Base-by-base conservation (phyloP, 345 rosid species). In the Eucalyptus urophylla region DNA sequence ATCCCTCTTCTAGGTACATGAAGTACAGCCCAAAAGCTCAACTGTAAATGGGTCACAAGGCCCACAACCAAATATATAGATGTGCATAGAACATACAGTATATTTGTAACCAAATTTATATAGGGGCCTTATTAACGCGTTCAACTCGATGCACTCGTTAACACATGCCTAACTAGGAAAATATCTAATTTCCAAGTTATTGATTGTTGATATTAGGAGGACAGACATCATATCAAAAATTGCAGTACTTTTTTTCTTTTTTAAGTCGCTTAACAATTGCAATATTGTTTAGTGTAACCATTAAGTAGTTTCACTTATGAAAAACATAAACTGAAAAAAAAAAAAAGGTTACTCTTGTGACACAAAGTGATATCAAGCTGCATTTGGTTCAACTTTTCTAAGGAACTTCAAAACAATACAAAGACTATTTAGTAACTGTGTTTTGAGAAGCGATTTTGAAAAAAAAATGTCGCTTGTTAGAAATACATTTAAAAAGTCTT, bases 381-480 rank as follows among this genome's bases (percentile, higher is more conserved):
- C 0, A 3, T 24, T 56, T 56, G 29, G 3, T 24, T 56, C 8
- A 56, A 10, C 29, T 24, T 4, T 56, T 24, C 29, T 24, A 24
- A 56, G 29, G 5, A 10, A 24, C 62, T 56, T 56, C 13, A 10
- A 0, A 22, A 22, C 6, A 56, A 9, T 56, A 6, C 62, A 56
- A 4, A 56, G 6, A 24, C 1, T 24, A 5, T 56, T 56, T 10
- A 10, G 13, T 56, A 56, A 56, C 3, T 24, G 1, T 56, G 1
- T 2, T 56, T 56, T 2, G 29, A 24, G 1, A 56, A 56, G 6
- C 1, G 0, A 56, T 22, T 24, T 56, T 56, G 29, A 56, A 10
- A 19, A 51, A 49, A 49, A 49, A 49, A 4, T 43, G 3, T 11
- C 0, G 0, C 10, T 56, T 9, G 6, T 1, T 56, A 9, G 62